Evolutionary conservation across 2,329 filamentous ascomycete species (phyloP).

Genomic region (Aspergillus sclerotialis): DNA sequence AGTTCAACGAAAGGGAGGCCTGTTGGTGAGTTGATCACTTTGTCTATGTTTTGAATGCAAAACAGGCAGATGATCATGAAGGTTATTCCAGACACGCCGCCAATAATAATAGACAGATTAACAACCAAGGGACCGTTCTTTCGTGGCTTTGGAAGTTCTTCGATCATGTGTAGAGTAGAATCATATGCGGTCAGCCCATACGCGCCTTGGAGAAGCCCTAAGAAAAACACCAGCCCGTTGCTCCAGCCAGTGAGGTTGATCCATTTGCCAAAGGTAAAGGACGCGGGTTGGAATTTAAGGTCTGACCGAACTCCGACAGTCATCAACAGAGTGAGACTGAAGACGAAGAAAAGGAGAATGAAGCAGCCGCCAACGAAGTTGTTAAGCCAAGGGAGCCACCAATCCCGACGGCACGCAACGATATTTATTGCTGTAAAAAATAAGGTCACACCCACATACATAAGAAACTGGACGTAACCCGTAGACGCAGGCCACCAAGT

Average conservation of each 20-base stretch:
- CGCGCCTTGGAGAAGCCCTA: conserved; percentile 50
- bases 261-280: conserved; percentile 50
- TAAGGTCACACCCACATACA: conserved; percentile 47
- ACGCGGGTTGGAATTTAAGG: conserved; percentile 42
- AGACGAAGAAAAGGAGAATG: conserved; percentile 45
- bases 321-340: conserved; percentile 47
- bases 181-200: conserved; percentile 55
- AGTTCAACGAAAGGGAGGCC: conserved; percentile 48
- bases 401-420: conserved; percentile 45
- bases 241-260: conserved; percentile 46
- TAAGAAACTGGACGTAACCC: conserved; percentile 50
- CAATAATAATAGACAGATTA: conserved; percentile 45
- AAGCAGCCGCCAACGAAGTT: conserved; percentile 51
- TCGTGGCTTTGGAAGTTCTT: conserved; percentile 49
- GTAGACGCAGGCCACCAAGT: conserved; percentile 39
- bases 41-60: conserved; percentile 42
- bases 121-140: conserved; percentile 47
- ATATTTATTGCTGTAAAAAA: conserved; percentile 46
- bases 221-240: conserved; percentile 51
- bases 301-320: conserved; percentile 41
- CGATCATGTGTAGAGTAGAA: conserved; percentile 52
- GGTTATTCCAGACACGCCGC: conserved; percentile 43
- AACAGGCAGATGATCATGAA: conserved; percentile 50
- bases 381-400: conserved; percentile 47
- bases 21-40: conserved; percentile 33